Evolutionary conservation across 2,329 filamentous ascomycete genomes (phyloP), one percentile per base, ranked within the genome.

Genomic region (Exophiala spinifera): DNA sequence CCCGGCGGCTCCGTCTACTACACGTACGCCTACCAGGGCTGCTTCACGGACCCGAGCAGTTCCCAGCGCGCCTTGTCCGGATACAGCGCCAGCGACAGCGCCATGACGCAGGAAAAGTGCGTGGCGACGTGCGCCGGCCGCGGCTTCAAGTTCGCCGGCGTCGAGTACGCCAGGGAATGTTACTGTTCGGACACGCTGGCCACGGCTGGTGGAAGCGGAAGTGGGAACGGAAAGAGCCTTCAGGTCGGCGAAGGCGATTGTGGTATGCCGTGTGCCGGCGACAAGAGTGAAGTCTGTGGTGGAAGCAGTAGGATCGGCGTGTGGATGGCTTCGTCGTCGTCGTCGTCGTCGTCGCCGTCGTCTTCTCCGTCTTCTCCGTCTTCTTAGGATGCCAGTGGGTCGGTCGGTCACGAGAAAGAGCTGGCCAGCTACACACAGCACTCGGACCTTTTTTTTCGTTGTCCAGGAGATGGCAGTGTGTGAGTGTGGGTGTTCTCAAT

Each of bases 21-120:
- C n/a, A n/a, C n/a, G 2, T 63, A 53, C 33, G 36, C 17, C 14
- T 63, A 62, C 46, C 54, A 53, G 42, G 62, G 61, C 6, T 64
- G 62, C 48, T 64, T 59, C 46, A 61, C 61, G 14, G 59, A 62
- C 31, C 48, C 56, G 31, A 50, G 49, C 14, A 50, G 52, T 31
- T 39, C 44, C 4, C 46, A 50, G 53, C 60, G 53, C 46, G 53
- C 48, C 10, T 36, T 57, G 44, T 15, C 17, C 3, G 58, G 56
- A 0, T 55, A 53, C 17, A 55, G 66, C 53, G 75, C 79, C 65
- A 67, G 76, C 17, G 78, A 84, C 52, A 72, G 73, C 59, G 62
- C 69, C 10, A 69, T 81, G 64, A 83, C 80, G n/a, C 56, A 63
- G 17, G 63, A 64, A 49, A 50, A 57, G 7, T 80, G 62, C 42